Conservation (phyloP, 2,329 filamentous ascomycete genomes). For the Whalleya microplaca region DNA sequence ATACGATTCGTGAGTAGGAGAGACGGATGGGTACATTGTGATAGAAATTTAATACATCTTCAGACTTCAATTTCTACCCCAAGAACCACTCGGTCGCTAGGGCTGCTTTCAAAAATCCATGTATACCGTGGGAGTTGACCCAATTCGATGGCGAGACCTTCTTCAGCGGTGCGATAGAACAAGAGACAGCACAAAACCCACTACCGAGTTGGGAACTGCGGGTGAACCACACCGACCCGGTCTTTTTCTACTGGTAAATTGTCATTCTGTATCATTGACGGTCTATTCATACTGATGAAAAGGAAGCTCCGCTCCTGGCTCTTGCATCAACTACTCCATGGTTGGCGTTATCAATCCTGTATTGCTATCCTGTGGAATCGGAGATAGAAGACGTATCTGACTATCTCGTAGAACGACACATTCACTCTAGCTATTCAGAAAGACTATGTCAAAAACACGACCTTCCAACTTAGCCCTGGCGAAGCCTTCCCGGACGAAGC, state of each 20-base stretch:
- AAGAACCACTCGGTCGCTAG: constrained; percentile 63
- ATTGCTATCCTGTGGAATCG: constrained; percentile 26
- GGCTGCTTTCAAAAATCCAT: constrained; percentile 62
- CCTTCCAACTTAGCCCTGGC: constrained; percentile 59
- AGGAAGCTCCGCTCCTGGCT: constrained; percentile 58
- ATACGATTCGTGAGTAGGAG: constrained; percentile 19
- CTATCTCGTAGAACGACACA: constrained; percentile 44
- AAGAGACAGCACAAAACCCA: constrained; percentile 19
- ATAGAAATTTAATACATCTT: constrained; percentile 1
- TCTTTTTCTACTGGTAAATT: constrained; percentile 67
- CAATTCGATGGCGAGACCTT: constrained; percentile 54
- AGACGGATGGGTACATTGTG: not conserved
- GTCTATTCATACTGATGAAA: not conserved
- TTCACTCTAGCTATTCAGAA: constrained; percentile 53
- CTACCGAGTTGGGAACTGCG: constrained; percentile 43
- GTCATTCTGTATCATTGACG: too few species aligned
- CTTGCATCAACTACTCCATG: constrained; percentile 70
- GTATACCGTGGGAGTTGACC: constrained; percentile 63
- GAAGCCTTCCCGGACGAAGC: constrained; percentile 55
- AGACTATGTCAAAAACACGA: constrained; percentile 49
- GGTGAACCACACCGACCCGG: constrained; percentile 43
- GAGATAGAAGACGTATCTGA: constrained; percentile 10
- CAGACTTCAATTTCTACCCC: constrained; percentile 50
- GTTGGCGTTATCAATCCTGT: constrained; percentile 76
- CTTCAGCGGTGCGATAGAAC: constrained; percentile 48